These are phyloP conservation scores for Phycomyces blakesleeanus DNA, from an alignment of 192 early-diverging fungal species.

Conservation along the genomic window DNA sequence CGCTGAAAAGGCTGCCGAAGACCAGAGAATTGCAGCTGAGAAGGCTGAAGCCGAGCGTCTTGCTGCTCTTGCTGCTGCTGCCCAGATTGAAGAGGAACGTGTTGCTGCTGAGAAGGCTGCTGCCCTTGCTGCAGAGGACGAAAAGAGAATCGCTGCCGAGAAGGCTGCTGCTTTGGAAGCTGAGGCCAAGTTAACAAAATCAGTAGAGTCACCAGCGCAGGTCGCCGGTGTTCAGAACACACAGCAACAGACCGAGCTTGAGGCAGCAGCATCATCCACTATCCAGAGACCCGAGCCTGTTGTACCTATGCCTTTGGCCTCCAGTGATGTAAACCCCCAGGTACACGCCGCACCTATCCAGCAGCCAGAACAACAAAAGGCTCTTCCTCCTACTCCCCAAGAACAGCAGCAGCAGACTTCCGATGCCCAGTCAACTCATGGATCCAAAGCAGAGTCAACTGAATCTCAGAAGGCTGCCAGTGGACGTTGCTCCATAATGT, in stretches of 20 bases:
- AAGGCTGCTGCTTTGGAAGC: no score
- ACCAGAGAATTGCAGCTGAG: constrained; percentile 4
- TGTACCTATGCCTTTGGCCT: constrained; percentile 6
- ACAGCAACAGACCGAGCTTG: background rate
- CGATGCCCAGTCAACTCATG: background rate
- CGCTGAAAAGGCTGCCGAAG: background rate
- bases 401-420: background rate
- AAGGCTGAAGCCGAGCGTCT: background rate
- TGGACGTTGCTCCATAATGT: background rate
- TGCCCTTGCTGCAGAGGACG: background rate
- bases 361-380: background rate
- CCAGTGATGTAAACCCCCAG: constrained; percentile 11
- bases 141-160: background rate
- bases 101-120: background rate
- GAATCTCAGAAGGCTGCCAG: background rate
- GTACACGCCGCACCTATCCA: background rate
- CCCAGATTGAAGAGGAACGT: background rate
- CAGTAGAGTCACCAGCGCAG: background rate
- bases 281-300: constrained; percentile 2
- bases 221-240: background rate
- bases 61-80: background rate
- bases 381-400: background rate
- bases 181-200: no score
- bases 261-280: background rate
- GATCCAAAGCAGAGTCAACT: background rate